phyloP scores from a whole-genome alignment of 441 rosid genomes.

The Raphanus hybrid region DNA sequence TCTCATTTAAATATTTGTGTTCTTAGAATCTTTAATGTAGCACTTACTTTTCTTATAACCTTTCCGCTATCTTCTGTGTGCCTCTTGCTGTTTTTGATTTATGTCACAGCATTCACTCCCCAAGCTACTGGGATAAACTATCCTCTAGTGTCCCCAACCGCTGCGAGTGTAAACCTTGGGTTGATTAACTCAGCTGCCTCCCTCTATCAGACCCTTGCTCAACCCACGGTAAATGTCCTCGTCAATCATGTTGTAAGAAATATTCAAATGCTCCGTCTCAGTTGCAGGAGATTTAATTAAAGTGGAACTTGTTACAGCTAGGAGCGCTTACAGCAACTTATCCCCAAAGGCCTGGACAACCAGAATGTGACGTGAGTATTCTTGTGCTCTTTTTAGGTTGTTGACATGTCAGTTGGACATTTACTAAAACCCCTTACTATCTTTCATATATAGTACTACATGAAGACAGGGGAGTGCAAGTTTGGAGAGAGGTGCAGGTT shows the following conservation, averaged over 20 bases:
- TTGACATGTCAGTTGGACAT: slow-evolving; percentile 26
- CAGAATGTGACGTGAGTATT: slow-evolving; percentile 87
- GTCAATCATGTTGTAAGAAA: slow-evolving; percentile 7
- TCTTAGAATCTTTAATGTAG: slow-evolving; percentile 4
- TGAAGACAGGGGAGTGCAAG: slow-evolving; percentile 94
- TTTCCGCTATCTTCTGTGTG: slow-evolving; percentile 14
- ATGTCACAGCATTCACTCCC: slow-evolving; percentile 69
- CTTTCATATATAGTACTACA: slow-evolving; percentile 60
- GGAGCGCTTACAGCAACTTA: slow-evolving; percentile 56
- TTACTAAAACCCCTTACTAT: slow-evolving; percentile 1
- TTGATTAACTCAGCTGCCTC: slow-evolving; percentile 63
- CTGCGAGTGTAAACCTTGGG: slow-evolving; percentile 59
- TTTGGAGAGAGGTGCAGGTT: slow-evolving; percentile 84
- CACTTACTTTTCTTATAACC: slow-evolving; percentile 7
- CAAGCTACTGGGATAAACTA: slow-evolving; percentile 64
- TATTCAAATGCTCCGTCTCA: slow-evolving; percentile 2
- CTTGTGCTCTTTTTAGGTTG: slow-evolving; percentile 4
- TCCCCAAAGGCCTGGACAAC: slow-evolving; percentile 90
- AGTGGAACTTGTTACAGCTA: slow-evolving; percentile 54
- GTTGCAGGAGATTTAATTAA: slow-evolving; percentile 9
- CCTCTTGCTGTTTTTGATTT: slow-evolving; percentile 29
- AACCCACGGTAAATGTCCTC: slow-evolving; percentile 32
- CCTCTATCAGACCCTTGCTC: slow-evolving; percentile 58
- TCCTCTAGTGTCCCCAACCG: slow-evolving; percentile 53
- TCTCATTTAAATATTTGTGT: slow-evolving; percentile 9